Percentiles rank a stretch among this genome's conserved stretches.
Conservation (phyloP, 441 rosid genomes). For the Euphorbia celastroides region DNA sequence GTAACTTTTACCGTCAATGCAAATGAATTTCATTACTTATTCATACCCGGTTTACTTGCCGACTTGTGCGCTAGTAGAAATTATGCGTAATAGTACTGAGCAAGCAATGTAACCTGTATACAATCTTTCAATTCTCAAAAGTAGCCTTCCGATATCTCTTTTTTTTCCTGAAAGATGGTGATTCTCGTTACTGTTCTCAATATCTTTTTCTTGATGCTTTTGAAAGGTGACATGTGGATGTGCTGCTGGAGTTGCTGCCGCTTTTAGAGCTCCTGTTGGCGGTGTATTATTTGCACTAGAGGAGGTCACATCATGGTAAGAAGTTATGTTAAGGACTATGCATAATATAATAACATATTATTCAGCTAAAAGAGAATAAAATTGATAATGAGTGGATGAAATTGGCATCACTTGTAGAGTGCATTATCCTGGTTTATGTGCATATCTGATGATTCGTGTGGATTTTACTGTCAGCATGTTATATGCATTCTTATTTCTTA, state of each 20-base stretch:
- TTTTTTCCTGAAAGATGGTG: constrained; percentile 11
- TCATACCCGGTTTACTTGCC: not conserved
- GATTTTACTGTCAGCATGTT: not conserved
- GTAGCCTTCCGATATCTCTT: not conserved
- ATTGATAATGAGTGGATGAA: not conserved
- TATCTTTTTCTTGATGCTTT: constrained; percentile 32
- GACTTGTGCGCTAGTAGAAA: not conserved
- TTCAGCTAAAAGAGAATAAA: too few species aligned
- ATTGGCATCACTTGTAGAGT: not conserved
- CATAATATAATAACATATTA: constrained; percentile 7
- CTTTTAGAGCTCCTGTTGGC: constrained; percentile 99
- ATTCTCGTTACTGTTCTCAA: constrained; percentile 23
- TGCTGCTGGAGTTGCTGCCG: constrained; percentile 99
- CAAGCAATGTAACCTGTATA: constrained; percentile 2
- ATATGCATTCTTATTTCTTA: constrained; percentile 11
- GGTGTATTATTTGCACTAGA: constrained; percentile 96
- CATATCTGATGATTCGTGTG: not conserved
- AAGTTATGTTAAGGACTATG: constrained; percentile 13
- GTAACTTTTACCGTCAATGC: constrained; percentile 20
- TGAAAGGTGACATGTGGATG: constrained; percentile 98
- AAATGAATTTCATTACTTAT: not conserved
- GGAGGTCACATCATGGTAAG: constrained; percentile 97
- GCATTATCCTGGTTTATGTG: not conserved
- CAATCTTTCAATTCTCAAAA: not conserved
- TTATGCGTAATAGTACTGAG: constrained; percentile 1